Percentiles rank a stretch among this genome's conserved stretches.
phyloP scores from a whole-genome alignment of 2,329 filamentous ascomycete genomes.

The Fusarium irregulare region DNA sequence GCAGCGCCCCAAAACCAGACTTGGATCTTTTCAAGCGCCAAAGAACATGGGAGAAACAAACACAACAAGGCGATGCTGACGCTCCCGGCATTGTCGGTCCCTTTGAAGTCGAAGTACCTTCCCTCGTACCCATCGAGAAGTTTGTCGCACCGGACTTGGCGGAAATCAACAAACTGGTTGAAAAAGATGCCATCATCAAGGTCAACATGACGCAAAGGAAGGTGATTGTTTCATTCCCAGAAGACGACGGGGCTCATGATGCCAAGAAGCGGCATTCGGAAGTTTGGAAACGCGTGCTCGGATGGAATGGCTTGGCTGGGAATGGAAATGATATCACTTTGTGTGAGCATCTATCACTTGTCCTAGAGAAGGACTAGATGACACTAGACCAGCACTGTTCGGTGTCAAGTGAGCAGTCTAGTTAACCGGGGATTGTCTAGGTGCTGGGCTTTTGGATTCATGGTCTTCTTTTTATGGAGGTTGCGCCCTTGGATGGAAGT shows the following conservation, averaged over 20 bases:
- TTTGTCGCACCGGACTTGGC: background rate
- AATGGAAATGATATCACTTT: background rate
- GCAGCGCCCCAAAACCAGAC: background rate
- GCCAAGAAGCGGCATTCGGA: background rate
- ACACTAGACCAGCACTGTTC: background rate
- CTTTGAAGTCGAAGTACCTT: background rate
- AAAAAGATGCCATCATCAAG: background rate
- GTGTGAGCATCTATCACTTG: background rate
- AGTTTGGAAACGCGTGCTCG: background rate
- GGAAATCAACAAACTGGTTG: background rate
- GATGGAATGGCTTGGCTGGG: background rate
- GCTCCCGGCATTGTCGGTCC: background rate
- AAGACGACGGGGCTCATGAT: no score
- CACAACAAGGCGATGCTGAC: background rate
- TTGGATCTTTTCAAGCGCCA: background rate
- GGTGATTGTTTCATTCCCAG: background rate
- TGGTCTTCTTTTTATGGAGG: background rate
- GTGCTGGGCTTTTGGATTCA: background rate
- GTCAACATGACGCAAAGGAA: background rate
- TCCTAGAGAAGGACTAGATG: background rate
- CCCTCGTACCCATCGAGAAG: accelerated
- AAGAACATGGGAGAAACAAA: background rate
- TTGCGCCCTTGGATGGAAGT: background rate
- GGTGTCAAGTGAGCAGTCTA: background rate
- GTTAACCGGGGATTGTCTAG: accelerated